Evolutionary conservation across 1,284 basidiomycete genomes (phyloP).

Genomic region (Spongiforma sp.): DNA sequence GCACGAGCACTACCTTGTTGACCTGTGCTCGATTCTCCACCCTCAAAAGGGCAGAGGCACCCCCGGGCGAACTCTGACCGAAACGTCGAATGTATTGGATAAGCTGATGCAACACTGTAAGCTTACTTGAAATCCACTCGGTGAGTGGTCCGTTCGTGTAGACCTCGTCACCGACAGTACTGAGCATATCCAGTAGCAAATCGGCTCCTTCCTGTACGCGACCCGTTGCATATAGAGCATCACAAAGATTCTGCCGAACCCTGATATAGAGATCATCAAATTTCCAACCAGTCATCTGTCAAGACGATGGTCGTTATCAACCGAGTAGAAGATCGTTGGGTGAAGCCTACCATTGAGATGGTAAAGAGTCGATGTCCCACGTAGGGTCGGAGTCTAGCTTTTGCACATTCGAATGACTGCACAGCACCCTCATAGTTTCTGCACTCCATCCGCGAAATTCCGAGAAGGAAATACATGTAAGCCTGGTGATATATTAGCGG

Average conservation of each 20-base stretch:
- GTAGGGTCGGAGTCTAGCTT: neutral
- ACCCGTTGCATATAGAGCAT: conserved; percentile 1
- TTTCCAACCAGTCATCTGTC: neutral
- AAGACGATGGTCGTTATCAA: neutral
- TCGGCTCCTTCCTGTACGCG: neutral
- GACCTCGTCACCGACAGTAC: neutral
- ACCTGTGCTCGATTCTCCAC: no score
- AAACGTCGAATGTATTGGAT: neutral
- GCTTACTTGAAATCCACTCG: neutral
- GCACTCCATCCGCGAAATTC: neutral
- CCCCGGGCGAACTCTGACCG: neutral
- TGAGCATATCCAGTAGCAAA: neutral
- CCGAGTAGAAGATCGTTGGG: neutral
- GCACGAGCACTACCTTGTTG: no score
- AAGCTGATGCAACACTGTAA: neutral
- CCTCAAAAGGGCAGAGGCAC: neutral
- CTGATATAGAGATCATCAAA: neutral
- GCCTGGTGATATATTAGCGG: neutral
- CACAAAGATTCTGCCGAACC: conserved; percentile 1
- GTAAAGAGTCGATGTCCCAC: neutral
- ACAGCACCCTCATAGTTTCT: neutral
- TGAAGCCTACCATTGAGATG: neutral
- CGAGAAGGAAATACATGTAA: neutral
- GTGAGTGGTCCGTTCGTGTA: neutral
- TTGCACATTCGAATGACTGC: neutral